These are phyloP conservation scores for Maudiozyma bulderi DNA, from an alignment of 805 yeast species.

Conservation along the genomic window DNA sequence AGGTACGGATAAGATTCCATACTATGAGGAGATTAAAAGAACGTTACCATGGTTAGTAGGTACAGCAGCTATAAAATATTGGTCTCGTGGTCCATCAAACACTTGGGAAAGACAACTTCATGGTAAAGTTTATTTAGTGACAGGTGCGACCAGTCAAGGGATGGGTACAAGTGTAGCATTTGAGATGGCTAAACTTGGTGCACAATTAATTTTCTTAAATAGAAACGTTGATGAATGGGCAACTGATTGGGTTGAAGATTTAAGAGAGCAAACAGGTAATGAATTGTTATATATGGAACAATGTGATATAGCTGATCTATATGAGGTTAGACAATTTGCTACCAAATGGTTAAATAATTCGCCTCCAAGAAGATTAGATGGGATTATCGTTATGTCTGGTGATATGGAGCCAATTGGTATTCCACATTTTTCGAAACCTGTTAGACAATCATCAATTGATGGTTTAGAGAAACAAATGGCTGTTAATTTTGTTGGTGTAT, in stretches of 20 bases:
- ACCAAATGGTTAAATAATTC: conserved; percentile 87
- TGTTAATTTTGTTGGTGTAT: conserved; percentile 71
- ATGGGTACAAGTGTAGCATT: conserved; percentile 68
- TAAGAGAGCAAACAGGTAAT: conserved; percentile 62
- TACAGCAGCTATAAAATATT: conserved; percentile 49
- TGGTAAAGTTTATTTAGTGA: conserved; percentile 72
- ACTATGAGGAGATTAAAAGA: conserved; percentile 48
- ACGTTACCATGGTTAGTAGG: conserved; percentile 48
- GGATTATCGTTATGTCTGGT: conserved; percentile 80
- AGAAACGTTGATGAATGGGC: conserved; percentile 66
- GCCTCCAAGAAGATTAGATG: conserved; percentile 88
- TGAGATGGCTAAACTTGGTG: conserved; percentile 73
- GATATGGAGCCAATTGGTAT: conserved; percentile 62
- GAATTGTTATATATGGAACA: conserved; percentile 80
- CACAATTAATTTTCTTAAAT: conserved; percentile 71
- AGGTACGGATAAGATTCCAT: conserved; percentile 71
- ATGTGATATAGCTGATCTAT: conserved; percentile 67
- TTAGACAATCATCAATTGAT: conserved; percentile 61
- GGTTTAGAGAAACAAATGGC: conserved; percentile 85
- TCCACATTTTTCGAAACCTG: conserved; percentile 19
- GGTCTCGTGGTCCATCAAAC: conserved; percentile 70
- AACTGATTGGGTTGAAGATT: conserved; percentile 66
- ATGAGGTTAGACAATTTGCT: conserved; percentile 79
- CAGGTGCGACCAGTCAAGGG: conserved; percentile 89
- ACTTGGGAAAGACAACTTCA: conserved; percentile 91